Base-by-base conservation (phyloP, 164 flowering plant species). In the Nymphaea thermarum region DNA sequence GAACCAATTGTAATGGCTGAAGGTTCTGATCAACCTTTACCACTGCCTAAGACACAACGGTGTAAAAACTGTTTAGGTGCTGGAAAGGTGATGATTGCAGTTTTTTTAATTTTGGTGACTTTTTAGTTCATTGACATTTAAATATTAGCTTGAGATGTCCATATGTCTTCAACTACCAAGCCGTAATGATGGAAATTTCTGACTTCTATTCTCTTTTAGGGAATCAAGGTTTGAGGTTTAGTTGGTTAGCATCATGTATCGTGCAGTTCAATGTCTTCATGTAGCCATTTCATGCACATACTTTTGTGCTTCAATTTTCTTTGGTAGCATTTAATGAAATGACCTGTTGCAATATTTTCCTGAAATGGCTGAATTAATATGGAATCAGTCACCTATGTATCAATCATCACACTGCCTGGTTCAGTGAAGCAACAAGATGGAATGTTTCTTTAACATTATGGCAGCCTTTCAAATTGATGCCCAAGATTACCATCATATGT, bases 41-140 rank as follows among this genome's bases (percentile, higher is more conserved):
- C 87, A 62, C 76, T 80, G 3, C 99, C 97, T 17, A 87, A 75
- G 77, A 82, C 95, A 36, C 90, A 90, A 74, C 83, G 99, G 78
- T 94, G 99, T 74, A 75, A 91, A n/a, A 91, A 88, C 76, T 94
- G 99, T 73, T 88, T 95, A 42, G 99, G 99, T 25, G 70, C 99
- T 64, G 99, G 99, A 80, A 94, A 91, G 93, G 98, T 91, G 42
- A n/a, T n/a, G 6, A n/a, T 8, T 61, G 7, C 55, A 6, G 36
- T 25, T 25, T 25, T 25, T 6, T 47, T 47, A 2, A 2, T 47
- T 47, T 47, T 47, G 11, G 2, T 47, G 7, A 45, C 11, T 7
- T 6, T 2, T 47, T 47, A 47, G 7, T 47, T 47, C 55, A 47
- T 3, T 47, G 55, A 47, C 55, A 47, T 6, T 47, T 7, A 47